A percentile compares a stretch with the other conserved stretches of the same genome.
Conservation (phyloP, 2,329 filamentous ascomycete species). For the Coniochaeta sp. region DNA sequence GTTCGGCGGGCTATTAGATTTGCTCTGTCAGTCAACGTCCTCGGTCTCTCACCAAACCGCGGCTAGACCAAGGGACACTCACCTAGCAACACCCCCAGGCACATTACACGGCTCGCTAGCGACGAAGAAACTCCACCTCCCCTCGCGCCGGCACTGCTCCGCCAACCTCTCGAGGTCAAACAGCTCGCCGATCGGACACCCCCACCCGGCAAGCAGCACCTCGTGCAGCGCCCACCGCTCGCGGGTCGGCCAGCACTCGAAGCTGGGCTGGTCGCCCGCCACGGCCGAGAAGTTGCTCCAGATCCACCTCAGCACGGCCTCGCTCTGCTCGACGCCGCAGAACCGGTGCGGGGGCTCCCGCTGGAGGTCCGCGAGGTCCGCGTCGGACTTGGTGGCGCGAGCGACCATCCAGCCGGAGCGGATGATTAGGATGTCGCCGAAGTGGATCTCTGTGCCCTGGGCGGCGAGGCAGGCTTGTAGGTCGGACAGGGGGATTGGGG, state of each 20-base stretch:
- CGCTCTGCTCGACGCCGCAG: constrained; percentile 38
- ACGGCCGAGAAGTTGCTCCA: constrained; percentile 34
- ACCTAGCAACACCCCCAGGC: constrained; percentile 24
- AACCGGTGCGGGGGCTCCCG: constrained; percentile 31
- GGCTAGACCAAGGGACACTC: neutral
- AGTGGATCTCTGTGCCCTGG: constrained; percentile 39
- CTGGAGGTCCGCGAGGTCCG: constrained; percentile 27
- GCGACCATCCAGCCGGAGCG: constrained; percentile 36
- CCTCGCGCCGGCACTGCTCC: constrained; percentile 24
- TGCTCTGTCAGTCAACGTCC: neutral
- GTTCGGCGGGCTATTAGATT: constrained; percentile 7
- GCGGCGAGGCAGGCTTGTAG: constrained; percentile 32
- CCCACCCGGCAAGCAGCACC: constrained; percentile 39
- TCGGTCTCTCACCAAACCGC: too few relatives aligned
- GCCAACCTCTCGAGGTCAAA: constrained; percentile 39
- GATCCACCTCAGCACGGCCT: constrained; percentile 32
- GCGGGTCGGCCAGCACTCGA: constrained; percentile 28
- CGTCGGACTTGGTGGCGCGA: constrained; percentile 25
- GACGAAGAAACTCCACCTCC: constrained; percentile 38
- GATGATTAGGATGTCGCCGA: constrained; percentile 45
- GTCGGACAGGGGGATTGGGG: constrained; percentile 17
- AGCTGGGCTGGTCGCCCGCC: constrained; percentile 33
- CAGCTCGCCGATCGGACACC: constrained; percentile 41
- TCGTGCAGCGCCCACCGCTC: constrained; percentile 28
- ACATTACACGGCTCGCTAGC: constrained; percentile 38